Evolutionary conservation across 2,329 filamentous ascomycete species (phyloP).

Genomic region (Penicillium sp.): DNA sequence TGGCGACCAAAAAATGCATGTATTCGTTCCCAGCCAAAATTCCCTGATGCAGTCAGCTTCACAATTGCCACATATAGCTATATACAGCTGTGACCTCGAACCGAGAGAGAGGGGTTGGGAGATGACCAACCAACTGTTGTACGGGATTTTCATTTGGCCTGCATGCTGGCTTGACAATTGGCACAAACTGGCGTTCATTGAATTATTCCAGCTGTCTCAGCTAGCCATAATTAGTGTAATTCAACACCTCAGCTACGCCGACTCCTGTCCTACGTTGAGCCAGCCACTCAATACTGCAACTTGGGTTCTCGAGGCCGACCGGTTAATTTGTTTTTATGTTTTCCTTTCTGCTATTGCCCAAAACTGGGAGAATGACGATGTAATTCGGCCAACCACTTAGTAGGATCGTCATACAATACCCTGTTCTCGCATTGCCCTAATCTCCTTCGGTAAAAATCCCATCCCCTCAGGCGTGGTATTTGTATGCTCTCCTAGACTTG

Average conservation of each 20-base stretch:
- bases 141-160: background rate
- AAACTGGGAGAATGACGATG: background rate
- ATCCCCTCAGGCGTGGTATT: constrained; percentile 25
- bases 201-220: background rate
- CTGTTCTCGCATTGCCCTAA: background rate
- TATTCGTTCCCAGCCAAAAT: background rate
- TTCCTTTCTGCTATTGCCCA: background rate
- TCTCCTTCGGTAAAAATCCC: constrained; percentile 12
- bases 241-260: background rate
- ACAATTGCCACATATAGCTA: background rate
- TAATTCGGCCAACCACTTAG: background rate
- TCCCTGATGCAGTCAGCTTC: background rate
- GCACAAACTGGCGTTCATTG: background rate
- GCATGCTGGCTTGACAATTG: background rate
- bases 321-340: no score
- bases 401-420: background rate
- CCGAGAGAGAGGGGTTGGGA: background rate
- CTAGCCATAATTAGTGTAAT: background rate
- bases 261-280: background rate
- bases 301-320: background rate
- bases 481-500: constrained; percentile 34
- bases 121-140: background rate
- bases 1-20: background rate
- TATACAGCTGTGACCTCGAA: background rate
- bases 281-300: background rate